phyloP scores from a whole-genome alignment of 805 yeast species.

The Kluyveromyces nonfermentans region DNA sequence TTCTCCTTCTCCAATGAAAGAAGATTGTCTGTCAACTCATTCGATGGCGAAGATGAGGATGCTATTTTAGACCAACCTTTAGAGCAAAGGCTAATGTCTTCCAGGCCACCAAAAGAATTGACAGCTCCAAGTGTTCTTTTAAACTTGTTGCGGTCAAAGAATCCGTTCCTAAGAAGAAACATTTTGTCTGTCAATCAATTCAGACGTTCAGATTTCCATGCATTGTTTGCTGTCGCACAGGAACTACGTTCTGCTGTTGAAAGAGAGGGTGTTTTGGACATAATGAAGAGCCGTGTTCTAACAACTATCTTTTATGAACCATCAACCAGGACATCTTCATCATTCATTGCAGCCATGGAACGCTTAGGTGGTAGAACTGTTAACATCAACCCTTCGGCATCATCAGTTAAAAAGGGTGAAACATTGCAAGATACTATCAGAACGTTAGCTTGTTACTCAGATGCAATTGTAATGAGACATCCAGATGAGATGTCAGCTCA shows the following conservation, averaged over 20 bases:
- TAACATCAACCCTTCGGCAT: slow-evolving; percentile 70
- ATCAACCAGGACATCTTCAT: slow-evolving; percentile 91
- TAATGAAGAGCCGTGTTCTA: slow-evolving; percentile 81
- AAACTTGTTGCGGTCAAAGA: slow-evolving; percentile 67
- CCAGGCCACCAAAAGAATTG: slow-evolving; percentile 63
- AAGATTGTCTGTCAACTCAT: slow-evolving; percentile 29
- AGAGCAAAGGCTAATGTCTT: slow-evolving; percentile 47
- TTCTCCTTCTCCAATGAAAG: slow-evolving; percentile 43
- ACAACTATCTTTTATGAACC: slow-evolving; percentile 98
- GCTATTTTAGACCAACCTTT: slow-evolving; percentile 50
- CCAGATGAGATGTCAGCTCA: slow-evolving; percentile 88
- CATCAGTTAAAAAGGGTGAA: slow-evolving; percentile 98
- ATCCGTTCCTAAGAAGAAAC: slow-evolving; percentile 84
- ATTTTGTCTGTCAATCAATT: slow-evolving; percentile 84
- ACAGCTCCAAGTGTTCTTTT: slow-evolving; percentile 73
- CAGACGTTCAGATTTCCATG: slow-evolving; percentile 80
- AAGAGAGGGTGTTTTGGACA: slow-evolving; percentile 88
- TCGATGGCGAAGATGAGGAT: slow-evolving; percentile 37
- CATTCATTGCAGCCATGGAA: slow-evolving; percentile 99
- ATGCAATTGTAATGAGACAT: slow-evolving; percentile 95
- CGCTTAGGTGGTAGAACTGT: slow-evolving; percentile 97
- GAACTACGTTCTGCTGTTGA: slow-evolving; percentile 96
- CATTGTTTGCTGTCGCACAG: slow-evolving; percentile 92
- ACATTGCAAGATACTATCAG: slow-evolving; percentile 94
- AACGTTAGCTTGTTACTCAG: slow-evolving; percentile 89